Evolutionary conservation across 2,329 filamentous ascomycete genomes (phyloP).

Genomic region (Cytospora piceicola): DNA sequence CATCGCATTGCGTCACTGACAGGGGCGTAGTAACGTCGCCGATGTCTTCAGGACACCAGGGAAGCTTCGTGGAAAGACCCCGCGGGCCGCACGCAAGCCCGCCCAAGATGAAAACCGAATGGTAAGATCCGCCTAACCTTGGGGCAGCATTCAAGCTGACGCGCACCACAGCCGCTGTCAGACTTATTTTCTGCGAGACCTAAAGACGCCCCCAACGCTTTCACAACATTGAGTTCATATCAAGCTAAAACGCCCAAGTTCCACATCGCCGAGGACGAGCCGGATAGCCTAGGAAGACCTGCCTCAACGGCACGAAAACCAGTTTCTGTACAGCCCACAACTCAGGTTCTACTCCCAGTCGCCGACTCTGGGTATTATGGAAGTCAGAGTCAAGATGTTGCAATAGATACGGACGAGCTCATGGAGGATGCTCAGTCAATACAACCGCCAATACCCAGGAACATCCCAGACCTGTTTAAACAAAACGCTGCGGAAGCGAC

Average conservation of each 20-base stretch:
- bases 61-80: constrained; percentile 81
- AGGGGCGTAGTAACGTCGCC: constrained; percentile 71
- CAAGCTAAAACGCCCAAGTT: constrained; percentile 61
- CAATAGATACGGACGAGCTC: constrained; percentile 44
- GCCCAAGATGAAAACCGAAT: constrained; percentile 62
- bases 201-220: constrained; percentile 58
- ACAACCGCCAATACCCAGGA: not conserved
- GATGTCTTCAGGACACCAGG: constrained; percentile 96
- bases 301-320: constrained; percentile 36
- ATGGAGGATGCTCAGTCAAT: constrained; percentile 32
- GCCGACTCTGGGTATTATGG: constrained; percentile 75
- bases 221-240: constrained; percentile 51
- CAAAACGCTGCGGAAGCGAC: constrained; percentile 22
- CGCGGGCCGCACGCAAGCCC: constrained; percentile 68
- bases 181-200: constrained; percentile 61
- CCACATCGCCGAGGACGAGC: constrained; percentile 59
- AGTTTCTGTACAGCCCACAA: constrained; percentile 41
- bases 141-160: constrained; percentile 36
- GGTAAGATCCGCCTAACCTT: constrained; percentile 50
- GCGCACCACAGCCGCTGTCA: constrained; percentile 57
- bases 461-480: not conserved
- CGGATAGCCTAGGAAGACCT: constrained; percentile 41
- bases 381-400: constrained; percentile 59
- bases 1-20: constrained; percentile 8
- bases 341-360: constrained; percentile 40